Conservation (phyloP, 1,284 basidiomycete genomes). For the Macrocybe sp. region DNA sequence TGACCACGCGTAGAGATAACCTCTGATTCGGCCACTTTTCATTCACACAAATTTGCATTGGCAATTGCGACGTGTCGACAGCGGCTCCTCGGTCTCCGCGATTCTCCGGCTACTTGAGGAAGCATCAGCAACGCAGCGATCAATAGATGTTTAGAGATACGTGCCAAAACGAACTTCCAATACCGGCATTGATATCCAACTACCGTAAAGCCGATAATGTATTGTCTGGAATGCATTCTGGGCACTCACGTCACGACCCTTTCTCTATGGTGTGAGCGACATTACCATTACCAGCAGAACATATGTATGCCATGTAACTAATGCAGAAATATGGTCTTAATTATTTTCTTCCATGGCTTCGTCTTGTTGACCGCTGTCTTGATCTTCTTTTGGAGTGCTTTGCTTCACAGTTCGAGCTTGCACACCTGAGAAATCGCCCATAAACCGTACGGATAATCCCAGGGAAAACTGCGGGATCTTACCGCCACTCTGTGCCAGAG, state of each 20-base stretch:
- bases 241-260: too few relatives aligned
- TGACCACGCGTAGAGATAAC: conserved; percentile 15
- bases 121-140: too few relatives aligned
- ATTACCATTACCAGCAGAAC: conserved; percentile 6
- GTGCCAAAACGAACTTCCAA: too few relatives aligned
- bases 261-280: conserved; percentile 4
- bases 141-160: too few relatives aligned
- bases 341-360: conserved; percentile 58
- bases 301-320: not conserved
- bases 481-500: conserved; percentile 69
- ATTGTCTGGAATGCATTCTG: too few relatives aligned
- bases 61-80: too few relatives aligned
- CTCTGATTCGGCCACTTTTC: not conserved
- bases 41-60: not conserved
- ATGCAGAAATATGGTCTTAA: conserved; percentile 1
- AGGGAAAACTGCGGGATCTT: conserved; percentile 17
- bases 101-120: too few relatives aligned
- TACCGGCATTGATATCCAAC: too few relatives aligned
- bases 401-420: conserved; percentile 40
- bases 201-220: too few relatives aligned
- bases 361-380: conserved; percentile 30
- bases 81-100: too few relatives aligned
- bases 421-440: conserved; percentile 37
- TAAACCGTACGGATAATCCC: conserved; percentile 9
- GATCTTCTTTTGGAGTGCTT: conserved; percentile 24